These are phyloP conservation scores for Camillea tinctor DNA, from an alignment of 2,329 filamentous ascomycete genomes.

Conservation along the genomic window DNA sequence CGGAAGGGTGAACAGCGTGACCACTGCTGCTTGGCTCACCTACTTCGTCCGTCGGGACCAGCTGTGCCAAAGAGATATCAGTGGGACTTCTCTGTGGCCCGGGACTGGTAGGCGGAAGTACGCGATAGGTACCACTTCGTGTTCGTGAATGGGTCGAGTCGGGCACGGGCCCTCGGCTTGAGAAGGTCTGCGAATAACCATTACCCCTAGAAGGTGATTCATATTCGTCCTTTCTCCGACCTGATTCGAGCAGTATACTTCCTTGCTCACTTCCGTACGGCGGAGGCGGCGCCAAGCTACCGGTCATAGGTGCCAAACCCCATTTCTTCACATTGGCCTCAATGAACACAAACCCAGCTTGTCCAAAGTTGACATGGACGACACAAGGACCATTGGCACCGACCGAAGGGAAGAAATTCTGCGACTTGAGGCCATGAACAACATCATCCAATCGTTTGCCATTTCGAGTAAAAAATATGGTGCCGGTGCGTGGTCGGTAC, in stretches of 20 bases:
- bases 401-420: constrained; percentile 97
- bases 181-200: constrained; percentile 41
- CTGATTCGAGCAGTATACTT: constrained; percentile 89
- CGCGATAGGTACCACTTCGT: constrained; percentile 74
- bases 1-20: constrained; percentile 33
- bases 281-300: constrained; percentile 89
- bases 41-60: constrained; percentile 69
- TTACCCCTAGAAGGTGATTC: constrained; percentile 43
- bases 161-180: constrained; percentile 38
- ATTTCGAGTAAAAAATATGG: constrained; percentile 97
- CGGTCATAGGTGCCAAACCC: constrained; percentile 94
- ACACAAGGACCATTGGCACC: constrained; percentile 91
- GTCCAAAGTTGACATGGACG: constrained; percentile 95
- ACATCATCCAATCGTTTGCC: constrained; percentile 97
- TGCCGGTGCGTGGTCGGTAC: constrained; percentile 90
- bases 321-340: constrained; percentile 99
- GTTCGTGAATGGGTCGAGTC: constrained; percentile 69
- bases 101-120: constrained; percentile 76
- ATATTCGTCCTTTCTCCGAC: constrained; percentile 61
- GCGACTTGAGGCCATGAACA: constrained; percentile 85
- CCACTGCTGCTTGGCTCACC: constrained; percentile 62
- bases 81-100: constrained; percentile 89
- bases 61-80: constrained; percentile 89
- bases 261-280: constrained; percentile 97
- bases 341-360: constrained; percentile 97